These are phyloP conservation scores for Coffea humblotiana DNA, from an alignment of 305 asterid genomes.

Conservation along the genomic window DNA sequence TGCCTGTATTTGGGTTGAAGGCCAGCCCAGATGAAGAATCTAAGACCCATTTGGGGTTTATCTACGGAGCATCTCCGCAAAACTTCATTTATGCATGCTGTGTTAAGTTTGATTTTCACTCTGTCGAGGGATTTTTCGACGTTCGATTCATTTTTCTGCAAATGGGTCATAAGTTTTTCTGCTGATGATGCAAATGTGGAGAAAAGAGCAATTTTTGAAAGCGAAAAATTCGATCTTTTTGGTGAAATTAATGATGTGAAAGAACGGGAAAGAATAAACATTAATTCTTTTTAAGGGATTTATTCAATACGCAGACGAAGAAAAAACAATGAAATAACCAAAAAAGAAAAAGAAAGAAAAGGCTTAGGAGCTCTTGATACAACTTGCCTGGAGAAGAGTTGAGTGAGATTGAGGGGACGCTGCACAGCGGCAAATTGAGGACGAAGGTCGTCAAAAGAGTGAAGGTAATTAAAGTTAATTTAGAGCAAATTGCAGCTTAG, in stretches of 20 bases:
- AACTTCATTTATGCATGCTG: constrained; percentile 52
- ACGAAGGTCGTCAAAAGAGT: no score
- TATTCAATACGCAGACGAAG: neutral
- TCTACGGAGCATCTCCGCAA: constrained; percentile 50
- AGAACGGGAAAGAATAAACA: constrained; percentile 31
- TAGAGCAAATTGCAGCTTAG: neutral
- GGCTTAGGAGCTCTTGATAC: neutral
- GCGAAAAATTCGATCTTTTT: constrained; percentile 23
- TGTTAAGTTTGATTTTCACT: constrained; percentile 48
- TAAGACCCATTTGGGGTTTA: constrained; percentile 56
- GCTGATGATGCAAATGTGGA: constrained; percentile 46
- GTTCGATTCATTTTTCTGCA: constrained; percentile 36
- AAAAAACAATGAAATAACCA: no score
- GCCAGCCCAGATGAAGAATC: constrained; percentile 91
- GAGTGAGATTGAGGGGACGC: no score
- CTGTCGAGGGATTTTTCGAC: constrained; percentile 49
- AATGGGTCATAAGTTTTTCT: constrained; percentile 44
- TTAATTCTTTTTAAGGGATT: neutral
- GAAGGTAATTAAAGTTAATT: neutral
- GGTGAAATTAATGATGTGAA: constrained; percentile 24
- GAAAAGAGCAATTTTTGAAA: constrained; percentile 24
- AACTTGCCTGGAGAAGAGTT: neutral
- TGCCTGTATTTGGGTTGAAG: constrained; percentile 59
- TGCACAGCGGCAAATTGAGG: no score
- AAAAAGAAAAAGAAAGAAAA: no score